phyloP scores from a whole-genome alignment of 2,329 filamentous ascomycete species.

The Xylariaceae sp. region DNA sequence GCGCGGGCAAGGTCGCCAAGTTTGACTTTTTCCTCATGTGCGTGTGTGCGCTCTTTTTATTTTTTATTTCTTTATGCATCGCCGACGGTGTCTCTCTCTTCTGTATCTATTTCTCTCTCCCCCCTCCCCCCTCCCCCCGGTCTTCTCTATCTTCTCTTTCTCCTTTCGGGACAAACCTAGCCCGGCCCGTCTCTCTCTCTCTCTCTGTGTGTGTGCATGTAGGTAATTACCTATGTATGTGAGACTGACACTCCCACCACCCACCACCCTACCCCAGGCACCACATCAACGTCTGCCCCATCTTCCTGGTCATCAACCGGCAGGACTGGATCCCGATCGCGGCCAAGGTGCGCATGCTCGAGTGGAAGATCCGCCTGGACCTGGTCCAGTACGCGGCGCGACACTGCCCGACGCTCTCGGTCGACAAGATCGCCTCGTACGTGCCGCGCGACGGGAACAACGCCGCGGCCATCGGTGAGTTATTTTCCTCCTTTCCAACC shows the following conservation, averaged over 20 bases:
- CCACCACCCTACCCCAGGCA: conserved; percentile 67
- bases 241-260: too few species aligned
- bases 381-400: conserved; percentile 67
- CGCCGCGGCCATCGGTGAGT: conserved; percentile 33
- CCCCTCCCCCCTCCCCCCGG: too few species aligned
- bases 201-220: background rate
- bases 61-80: background rate
- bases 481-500: conserved; percentile 16
- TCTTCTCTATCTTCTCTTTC: background rate
- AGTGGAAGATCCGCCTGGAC: conserved; percentile 75
- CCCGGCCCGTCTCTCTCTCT: background rate
- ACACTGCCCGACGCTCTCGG: conserved; percentile 50
- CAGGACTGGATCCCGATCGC: conserved; percentile 52
- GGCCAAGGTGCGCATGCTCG: conserved; percentile 62
- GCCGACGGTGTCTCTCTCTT: too few species aligned
- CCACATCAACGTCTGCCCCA: conserved; percentile 60
- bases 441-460: conserved; percentile 34
- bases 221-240: too few species aligned
- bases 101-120: too few species aligned
- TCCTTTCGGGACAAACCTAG: background rate
- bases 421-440: conserved; percentile 55
- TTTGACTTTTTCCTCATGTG: conserved; percentile 72
- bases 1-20: conserved; percentile 57
- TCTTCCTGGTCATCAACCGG: conserved; percentile 63
- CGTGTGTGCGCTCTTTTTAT: too few species aligned